Evolutionary conservation across 306 rosid genomes (phyloP), one percentile per base, ranked within the genome.

Genomic region (Sindora glabra): DNA sequence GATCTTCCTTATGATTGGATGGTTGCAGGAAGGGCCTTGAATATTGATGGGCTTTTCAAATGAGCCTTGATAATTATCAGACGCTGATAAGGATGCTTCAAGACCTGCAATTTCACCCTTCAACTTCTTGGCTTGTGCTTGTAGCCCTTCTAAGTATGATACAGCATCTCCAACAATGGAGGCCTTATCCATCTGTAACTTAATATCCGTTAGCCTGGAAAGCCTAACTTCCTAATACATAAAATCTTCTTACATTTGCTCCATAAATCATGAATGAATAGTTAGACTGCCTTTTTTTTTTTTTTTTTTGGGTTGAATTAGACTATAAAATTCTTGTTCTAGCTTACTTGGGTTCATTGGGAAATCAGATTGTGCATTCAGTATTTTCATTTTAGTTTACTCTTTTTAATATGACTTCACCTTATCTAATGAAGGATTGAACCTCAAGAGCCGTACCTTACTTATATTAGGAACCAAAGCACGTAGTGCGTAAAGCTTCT

Each of bases 111-210:
- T 76, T 74, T 89, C 99, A 41, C 78, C 74, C 64, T 81, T 80
- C 13, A 92, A 83, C 62, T 80, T 74, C 81, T 81, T 86, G 15
- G 90, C 83, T 69, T 77, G 85, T 69, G 59, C 67, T 61, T 88
- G 99, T 34, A 92, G 85, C 6, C 73, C 83, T 65, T 89, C 79
- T 58, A 92, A 83, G 34, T 89, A 84, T 12, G 74, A 40, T 2
- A 83, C 83, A 40, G 99, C 95, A 59, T 92, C 99, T 60, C 89
- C 95, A 60, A 92, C 83, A 39, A 92, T 92, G 16, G 95, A 92
- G 32, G 96, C 99, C 78, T 89, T 92, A 37, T 92, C 99, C 96
- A 92, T 92, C 96, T 92, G 73, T 45, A n/a, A 16, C 3, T 65
- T 17, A 24, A 22, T 38, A 25, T 21, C 26, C 19, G n/a, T 60